These are phyloP conservation scores for Zangia roseola DNA, from an alignment of 768 basidiomycete species.

Conservation along the genomic window DNA sequence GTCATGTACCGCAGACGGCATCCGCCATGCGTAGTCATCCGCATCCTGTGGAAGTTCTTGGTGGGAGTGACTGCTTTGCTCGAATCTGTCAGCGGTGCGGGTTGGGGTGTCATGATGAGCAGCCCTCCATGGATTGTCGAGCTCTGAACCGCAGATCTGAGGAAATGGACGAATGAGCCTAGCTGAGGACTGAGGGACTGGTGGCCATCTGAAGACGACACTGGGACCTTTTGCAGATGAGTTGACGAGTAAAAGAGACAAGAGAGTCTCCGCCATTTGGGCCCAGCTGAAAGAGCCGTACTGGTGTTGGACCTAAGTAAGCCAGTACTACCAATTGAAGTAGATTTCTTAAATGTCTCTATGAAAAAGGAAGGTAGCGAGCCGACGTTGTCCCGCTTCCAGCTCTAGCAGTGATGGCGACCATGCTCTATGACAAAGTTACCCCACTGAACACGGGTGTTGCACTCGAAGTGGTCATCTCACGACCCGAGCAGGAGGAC, in stretches of 20 bases:
- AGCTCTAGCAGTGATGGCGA: background rate
- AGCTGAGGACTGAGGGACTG: conserved; percentile 58
- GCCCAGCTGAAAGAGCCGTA: too few relatives aligned
- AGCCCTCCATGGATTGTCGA: conserved; percentile 75
- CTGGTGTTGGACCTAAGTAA: too few relatives aligned
- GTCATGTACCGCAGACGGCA: conserved; percentile 47
- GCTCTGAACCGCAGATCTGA: conserved; percentile 41
- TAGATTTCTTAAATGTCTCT: too few relatives aligned
- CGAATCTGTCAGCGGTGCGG: conserved; percentile 21
- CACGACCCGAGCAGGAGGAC: conserved; percentile 23
- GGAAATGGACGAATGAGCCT: conserved; percentile 74
- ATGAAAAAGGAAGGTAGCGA: too few relatives aligned
- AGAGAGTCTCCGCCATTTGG: conserved; percentile 71
- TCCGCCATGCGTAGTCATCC: conserved; percentile 64
- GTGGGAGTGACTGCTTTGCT: background rate
- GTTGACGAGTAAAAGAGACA: conserved; percentile 81
- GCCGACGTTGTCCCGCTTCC: too few relatives aligned
- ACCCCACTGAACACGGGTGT: conserved; percentile 38
- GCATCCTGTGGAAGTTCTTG: conserved; percentile 22
- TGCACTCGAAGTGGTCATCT: conserved; percentile 41
- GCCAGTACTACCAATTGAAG: too few relatives aligned
- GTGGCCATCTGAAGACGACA: conserved; percentile 85
- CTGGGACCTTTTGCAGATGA: conserved; percentile 79
- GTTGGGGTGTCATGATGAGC: conserved; percentile 45
- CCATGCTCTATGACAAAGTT: conserved; percentile 6